Evolutionary conservation across 495 filamentous ascomycete species (phyloP).

Genomic region (Glarea lozoyensis): DNA sequence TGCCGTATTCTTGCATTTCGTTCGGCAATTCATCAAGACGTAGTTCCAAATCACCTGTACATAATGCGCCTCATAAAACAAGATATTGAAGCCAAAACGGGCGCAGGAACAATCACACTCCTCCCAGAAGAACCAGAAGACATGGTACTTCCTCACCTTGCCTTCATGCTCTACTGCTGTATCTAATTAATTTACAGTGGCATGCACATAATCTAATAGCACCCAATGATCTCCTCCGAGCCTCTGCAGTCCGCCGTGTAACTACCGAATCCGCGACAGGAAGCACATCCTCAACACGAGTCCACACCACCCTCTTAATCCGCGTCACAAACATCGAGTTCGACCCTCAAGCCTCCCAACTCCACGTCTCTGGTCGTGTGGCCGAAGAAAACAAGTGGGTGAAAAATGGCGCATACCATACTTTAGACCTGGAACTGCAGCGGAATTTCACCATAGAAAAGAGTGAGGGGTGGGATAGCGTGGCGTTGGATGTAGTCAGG

Average conservation of each 20-base stretch:
- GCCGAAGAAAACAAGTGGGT: conserved; percentile 76
- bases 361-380: conserved; percentile 80
- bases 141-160: conserved; percentile 52
- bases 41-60: no score
- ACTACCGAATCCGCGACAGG: conserved; percentile 63
- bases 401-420: conserved; percentile 78
- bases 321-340: conserved; percentile 80
- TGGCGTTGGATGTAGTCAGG: conserved; percentile 66
- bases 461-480: conserved; percentile 79
- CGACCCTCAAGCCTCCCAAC: conserved; percentile 70
- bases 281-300: conserved; percentile 61
- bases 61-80: conserved; percentile 65
- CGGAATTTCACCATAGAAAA: conserved; percentile 82
- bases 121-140: conserved; percentile 90
- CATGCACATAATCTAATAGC: conserved; percentile 93
- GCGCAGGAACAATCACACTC: conserved; percentile 70
- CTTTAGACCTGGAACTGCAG: conserved; percentile 80
- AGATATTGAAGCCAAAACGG: conserved; percentile 64
- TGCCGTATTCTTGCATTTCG: no score
- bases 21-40: no score
- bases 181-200: conserved; percentile 50
- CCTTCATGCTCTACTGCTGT: neutral
- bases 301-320: conserved; percentile 73
- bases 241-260: conserved; percentile 75
- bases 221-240: conserved; percentile 67